phyloP scores from a whole-genome alignment of 768 basidiomycete species.

The Lactarius quietus region DNA sequence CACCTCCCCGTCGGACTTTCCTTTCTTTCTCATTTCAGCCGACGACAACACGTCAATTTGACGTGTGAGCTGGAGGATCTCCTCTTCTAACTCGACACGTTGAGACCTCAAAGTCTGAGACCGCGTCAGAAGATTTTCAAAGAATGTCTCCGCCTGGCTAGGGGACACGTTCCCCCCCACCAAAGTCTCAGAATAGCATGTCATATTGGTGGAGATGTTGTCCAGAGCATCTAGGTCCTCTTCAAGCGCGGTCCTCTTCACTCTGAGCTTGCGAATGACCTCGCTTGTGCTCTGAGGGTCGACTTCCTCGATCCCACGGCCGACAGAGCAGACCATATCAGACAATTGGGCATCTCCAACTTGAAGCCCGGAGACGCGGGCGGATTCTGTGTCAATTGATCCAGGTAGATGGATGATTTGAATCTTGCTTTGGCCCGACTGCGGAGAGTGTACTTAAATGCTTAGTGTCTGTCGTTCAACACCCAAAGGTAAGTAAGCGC shows the following conservation, averaged over 20 bases:
- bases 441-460: not conserved
- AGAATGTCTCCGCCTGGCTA: no score
- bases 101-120: conserved; percentile 37
- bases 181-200: conserved; percentile 44
- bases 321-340: conserved; percentile 51
- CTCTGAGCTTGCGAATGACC: conserved; percentile 30
- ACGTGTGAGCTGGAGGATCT: conserved; percentile 34
- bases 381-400: conserved; percentile 48
- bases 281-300: no score
- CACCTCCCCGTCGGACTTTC: no score
- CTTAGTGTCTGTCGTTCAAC: not conserved
- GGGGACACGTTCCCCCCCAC: conserved; percentile 41
- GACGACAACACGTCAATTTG: conserved; percentile 39
- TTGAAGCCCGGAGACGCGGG: conserved; percentile 52
- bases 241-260: conserved; percentile 37
- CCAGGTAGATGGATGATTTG: conserved; percentile 47
- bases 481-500: conserved; percentile 8
- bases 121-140: no score
- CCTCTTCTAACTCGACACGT: conserved; percentile 37
- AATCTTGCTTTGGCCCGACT: conserved; percentile 54
- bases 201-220: conserved; percentile 42
- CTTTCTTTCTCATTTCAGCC: conserved; percentile 34
- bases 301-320: conserved; percentile 25
- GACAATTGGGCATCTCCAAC: conserved; percentile 47
- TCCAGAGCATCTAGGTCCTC: conserved; percentile 40